Evolutionary conservation across 495 filamentous ascomycete species (phyloP), one percentile per base, ranked within the genome.

Genomic region (Podospora comata): DNA sequence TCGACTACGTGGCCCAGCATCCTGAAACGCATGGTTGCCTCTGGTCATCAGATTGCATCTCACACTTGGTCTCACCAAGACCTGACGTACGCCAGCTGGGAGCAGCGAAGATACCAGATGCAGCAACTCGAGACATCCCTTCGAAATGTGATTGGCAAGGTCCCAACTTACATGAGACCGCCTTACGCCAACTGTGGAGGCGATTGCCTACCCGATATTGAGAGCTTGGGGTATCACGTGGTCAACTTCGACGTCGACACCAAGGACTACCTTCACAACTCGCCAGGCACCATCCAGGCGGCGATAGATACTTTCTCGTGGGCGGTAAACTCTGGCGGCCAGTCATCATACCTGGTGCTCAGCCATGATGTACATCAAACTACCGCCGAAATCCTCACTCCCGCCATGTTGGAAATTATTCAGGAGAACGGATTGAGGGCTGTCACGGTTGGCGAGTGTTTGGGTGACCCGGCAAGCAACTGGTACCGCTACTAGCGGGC

Each of bases 361-460:
- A 63, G 61, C 23, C 81, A 83, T 66, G 81, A 83, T 70, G 78
- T 77, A 3, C 78, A 82, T 27, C 23, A 71, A 64, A 60, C 77
- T 57, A 83, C 81, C 1, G 77, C 79, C 9, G 39, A 65, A 15
- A 65, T 63, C 11, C 66, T 83, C 54, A 71, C 74, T 5, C 65
- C 44, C 0, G 73, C 67, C 67, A 78, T 82, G 74, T 77, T 83
- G 55, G 59, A 68, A 0, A 63, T 64, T 53, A 71, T 73, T 9
- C 48, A 60, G 28, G 20, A 67, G 4, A 48, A 60, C 26, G 80
- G 80, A 1, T 78, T 76, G 68, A 65, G 59, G 54, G 72, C 77
- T 30, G 86, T 87, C 26, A 85, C 85, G 28, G 80, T 89, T 60
- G 88, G 88, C 0, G 85, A 89, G 69, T 90, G 88, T 72, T 70